A percentile compares a stretch with the other conserved stretches of the same genome.
Evolutionary conservation across 2,329 filamentous ascomycete genomes (phyloP).

Genomic region (Penicillium sp.): DNA sequence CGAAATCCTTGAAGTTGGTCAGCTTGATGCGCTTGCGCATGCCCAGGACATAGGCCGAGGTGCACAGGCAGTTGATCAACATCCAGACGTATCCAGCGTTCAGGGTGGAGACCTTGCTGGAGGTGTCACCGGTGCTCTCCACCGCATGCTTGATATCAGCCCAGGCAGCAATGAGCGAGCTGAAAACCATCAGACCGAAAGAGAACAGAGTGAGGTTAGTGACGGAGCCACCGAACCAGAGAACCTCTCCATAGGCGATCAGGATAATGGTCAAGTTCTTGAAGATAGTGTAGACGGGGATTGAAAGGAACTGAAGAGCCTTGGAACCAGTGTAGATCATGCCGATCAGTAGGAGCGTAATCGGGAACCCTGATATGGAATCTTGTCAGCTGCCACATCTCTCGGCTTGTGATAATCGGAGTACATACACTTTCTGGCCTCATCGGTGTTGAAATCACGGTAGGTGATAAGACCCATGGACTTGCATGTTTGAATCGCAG

Average conservation of each 20-base stretch:
- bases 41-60: slow-evolving; percentile 80
- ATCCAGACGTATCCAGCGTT: slow-evolving; percentile 98
- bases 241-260: slow-evolving; percentile 95
- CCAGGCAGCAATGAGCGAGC: slow-evolving; percentile 93
- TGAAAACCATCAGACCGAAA: slow-evolving; percentile 94
- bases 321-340: slow-evolving; percentile 99
- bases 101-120: slow-evolving; percentile 77
- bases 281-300: slow-evolving; percentile 99
- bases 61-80: slow-evolving; percentile 94
- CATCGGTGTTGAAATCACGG: slow-evolving; percentile 78
- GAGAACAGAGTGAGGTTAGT: slow-evolving; percentile 84
- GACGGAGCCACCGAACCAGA: slow-evolving; percentile 96
- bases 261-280: slow-evolving; percentile 99
- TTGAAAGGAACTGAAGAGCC: slow-evolving; percentile 91
- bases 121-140: slow-evolving; percentile 64
- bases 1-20: slow-evolving; percentile 99
- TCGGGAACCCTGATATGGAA: slow-evolving; percentile 74
- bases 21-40: slow-evolving; percentile 99
- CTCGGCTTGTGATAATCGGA: neutral
- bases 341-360: slow-evolving; percentile 90
- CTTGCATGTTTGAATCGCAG: slow-evolving; percentile 81
- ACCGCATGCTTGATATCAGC: slow-evolving; percentile 89
- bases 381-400: neutral
- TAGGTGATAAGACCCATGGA: slow-evolving; percentile 77
- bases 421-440: slow-evolving; percentile 83